Evolutionary conservation across 495 filamentous ascomycete genomes (phyloP), one percentile per base, ranked within the genome.

Genomic region (Penicillium antarcticum): DNA sequence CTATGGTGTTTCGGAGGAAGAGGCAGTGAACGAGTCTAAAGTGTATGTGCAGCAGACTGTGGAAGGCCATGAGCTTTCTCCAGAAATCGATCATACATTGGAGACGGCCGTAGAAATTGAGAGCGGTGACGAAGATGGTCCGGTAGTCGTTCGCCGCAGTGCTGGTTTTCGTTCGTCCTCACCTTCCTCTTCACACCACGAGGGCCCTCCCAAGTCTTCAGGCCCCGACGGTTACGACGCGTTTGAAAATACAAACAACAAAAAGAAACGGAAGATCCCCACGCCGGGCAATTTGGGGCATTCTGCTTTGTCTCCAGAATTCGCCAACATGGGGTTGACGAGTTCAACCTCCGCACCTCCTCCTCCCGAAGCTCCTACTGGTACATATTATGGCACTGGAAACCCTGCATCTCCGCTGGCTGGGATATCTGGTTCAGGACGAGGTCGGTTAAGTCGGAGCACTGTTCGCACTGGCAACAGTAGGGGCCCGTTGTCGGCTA

Each of bases 211-310:
- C 34, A 77, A 74, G 54, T 63, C 70, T 14, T 62, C 67, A 33
- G 72, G 76, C 7, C 82, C 80, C 5, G 95, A 97, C 66, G 91
- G 94, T 24, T 97, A 97, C 65, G 95, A 97, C 63, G 92, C 88
- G 14, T 95, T 96, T 60, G 94, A 99, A 66, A 97, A 99, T 59
- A 96, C 90, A 44, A 97, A 96, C 65, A 97, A 99, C 66, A 99
- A 99, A 70, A 98, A 97, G 75, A 98, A 99, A 68, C 82, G 95
- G 51, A 99, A 99, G 70, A 97, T 97, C 24, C 95, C 95, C 4
- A 88, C 88, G 0, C 86, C 89, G n/a, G 87, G 85, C 4, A 85
- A 82, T 44, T 71, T 81, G 4, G 81, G 80, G 11, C 82, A 84
- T 53, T 80, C 74, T 18, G 76, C 73, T 40, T 67, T 89, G 18